A percentile compares a stretch with the other conserved stretches of the same genome.
These are phyloP conservation scores for Phytopythium vexans DNA, from an alignment of 352 stramenopile species.

Conservation along the genomic window DNA sequence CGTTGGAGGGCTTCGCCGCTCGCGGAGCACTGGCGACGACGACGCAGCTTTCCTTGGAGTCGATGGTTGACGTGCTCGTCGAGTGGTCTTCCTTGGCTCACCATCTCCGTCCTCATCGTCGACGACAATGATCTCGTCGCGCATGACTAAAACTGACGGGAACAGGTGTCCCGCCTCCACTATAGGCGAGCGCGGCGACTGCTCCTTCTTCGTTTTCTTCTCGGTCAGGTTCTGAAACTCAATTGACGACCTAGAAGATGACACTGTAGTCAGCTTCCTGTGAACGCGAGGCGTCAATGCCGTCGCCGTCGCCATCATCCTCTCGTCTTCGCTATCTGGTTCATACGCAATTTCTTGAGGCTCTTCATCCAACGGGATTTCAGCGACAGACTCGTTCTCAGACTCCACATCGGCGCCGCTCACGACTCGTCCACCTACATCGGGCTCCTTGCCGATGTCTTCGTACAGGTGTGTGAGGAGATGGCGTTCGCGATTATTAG, in stretches of 20 bases:
- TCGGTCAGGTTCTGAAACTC: not conserved
- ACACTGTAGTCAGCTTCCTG: not conserved
- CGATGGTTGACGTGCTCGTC: not conserved
- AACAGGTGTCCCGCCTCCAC: not conserved
- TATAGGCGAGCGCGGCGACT: not conserved
- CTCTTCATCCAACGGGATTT: not conserved
- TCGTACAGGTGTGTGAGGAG: conserved; percentile 20
- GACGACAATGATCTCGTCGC: conserved; percentile 5
- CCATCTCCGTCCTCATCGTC: conserved; percentile 2
- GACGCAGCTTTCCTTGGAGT: not conserved
- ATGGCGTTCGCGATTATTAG: conserved; percentile 25
- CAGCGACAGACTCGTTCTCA: not conserved
- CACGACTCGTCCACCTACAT: not conserved
- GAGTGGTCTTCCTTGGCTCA: too few relatives aligned
- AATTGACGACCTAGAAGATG: too few relatives aligned
- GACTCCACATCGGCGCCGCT: conserved; percentile 5
- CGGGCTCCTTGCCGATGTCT: conserved; percentile 4
- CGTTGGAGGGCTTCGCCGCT: not conserved
- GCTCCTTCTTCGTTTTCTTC: not conserved
- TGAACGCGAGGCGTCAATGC: not conserved
- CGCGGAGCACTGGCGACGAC: not conserved
- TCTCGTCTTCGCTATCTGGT: conserved; percentile 1
- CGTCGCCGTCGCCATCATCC: not conserved
- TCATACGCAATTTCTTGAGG: conserved; percentile 4
- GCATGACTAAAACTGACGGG: not conserved